Conservation (phyloP, 2,329 filamentous ascomycete species). For the Trichoderma citrinoviride region DNA sequence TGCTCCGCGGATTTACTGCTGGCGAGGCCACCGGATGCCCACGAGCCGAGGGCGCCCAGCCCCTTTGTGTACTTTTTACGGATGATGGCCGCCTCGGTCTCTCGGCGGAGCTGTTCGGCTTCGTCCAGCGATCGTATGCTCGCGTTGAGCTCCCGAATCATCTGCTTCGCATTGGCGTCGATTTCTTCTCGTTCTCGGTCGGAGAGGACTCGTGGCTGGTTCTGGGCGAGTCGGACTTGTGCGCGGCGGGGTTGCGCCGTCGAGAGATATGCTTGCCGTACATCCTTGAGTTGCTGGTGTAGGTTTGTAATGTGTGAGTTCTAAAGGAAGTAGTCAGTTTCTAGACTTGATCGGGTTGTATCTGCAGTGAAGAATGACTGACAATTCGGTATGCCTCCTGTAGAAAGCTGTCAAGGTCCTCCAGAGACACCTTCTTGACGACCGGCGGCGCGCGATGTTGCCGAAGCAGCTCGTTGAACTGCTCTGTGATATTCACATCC, state of each 20-base stretch:
- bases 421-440: conserved; percentile 42
- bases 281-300: conserved; percentile 73
- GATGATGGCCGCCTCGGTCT: conserved; percentile 69
- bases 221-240: conserved; percentile 47
- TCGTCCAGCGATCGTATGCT: conserved; percentile 77
- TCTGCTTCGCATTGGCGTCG: conserved; percentile 79
- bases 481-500: conserved; percentile 62
- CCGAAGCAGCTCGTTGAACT: conserved; percentile 67
- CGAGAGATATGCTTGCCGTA: conserved; percentile 89
- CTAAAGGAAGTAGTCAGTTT: conserved; percentile 43
- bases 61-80: conserved; percentile 66
- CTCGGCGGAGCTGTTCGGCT: conserved; percentile 76
- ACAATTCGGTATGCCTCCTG: conserved; percentile 76
- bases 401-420: conserved; percentile 77
- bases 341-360: no score
- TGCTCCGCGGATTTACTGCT: conserved; percentile 62
- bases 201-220: conserved; percentile 59
- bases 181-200: conserved; percentile 82
- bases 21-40: conserved; percentile 61
- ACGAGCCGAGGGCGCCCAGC: conserved; percentile 60
- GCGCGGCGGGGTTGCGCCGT: conserved; percentile 64
- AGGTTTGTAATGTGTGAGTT: conserved; percentile 82
- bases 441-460: conserved; percentile 54
- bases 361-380: neutral
- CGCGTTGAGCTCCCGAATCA: conserved; percentile 80